Percentiles rank a stretch among this genome's conserved stretches.
These are phyloP conservation scores for Cudoniella acicularis DNA, from an alignment of 495 filamentous ascomycete genomes.

Conservation along the genomic window DNA sequence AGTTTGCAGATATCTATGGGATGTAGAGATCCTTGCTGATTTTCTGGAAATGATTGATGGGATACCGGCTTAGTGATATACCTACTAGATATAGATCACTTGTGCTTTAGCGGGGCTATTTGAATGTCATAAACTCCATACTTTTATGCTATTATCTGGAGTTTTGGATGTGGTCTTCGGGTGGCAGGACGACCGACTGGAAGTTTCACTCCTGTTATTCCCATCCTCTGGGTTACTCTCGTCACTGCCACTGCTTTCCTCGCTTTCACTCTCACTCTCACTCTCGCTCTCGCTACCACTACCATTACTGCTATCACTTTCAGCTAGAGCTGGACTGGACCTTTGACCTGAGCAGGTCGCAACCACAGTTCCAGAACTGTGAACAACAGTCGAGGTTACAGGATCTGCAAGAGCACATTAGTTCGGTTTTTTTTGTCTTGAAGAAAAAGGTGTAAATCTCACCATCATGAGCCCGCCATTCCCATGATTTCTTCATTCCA, in stretches of 20 bases:
- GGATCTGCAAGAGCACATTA: conserved; percentile 24
- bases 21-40: not conserved
- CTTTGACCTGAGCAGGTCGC: conserved; percentile 73
- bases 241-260: conserved; percentile 7
- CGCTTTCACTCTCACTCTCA: not conserved
- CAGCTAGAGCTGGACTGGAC: not conserved
- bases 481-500: conserved; percentile 49
- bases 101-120: not conserved
- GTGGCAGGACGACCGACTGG: not conserved
- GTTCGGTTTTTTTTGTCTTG: not conserved
- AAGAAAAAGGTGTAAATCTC: not conserved
- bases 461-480: conserved; percentile 53
- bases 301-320: not conserved
- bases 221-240: conserved; percentile 11
- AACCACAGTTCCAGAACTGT: conserved; percentile 61
- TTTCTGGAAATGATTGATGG: conserved; percentile 1
- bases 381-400: conserved; percentile 61
- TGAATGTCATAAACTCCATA: conserved; percentile 50
- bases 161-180: not conserved
- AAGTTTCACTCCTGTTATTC: not conserved
- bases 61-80: not conserved
- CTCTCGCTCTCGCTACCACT: not conserved
- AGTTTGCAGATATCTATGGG: not conserved
- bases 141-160: conserved; percentile 59
- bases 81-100: not conserved